Conservation (phyloP, 495 filamentous ascomycete species). For the Penicillium daleae region DNA sequence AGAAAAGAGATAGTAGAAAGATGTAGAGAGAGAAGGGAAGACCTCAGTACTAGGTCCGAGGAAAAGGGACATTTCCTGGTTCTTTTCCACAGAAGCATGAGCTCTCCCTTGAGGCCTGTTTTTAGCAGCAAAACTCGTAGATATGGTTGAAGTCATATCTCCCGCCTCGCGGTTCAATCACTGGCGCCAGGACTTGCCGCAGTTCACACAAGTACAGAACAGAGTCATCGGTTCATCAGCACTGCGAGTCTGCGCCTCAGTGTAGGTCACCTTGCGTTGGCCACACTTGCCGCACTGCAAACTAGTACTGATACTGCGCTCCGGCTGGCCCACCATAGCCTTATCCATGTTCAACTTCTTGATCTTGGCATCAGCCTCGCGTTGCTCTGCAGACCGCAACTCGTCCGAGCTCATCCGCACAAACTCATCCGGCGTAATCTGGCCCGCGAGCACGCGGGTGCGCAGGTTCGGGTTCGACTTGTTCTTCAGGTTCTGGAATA, state of each 20-base stretch:
- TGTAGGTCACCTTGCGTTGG: constrained; percentile 92
- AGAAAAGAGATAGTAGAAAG: constrained; percentile 17
- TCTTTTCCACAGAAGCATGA: not conserved
- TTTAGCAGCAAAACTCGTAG: not conserved
- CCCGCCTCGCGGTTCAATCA: constrained; percentile 19
- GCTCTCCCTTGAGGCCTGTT: not conserved
- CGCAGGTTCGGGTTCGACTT: constrained; percentile 80
- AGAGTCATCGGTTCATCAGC: constrained; percentile 71
- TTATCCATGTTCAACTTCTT: constrained; percentile 93
- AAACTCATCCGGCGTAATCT: constrained; percentile 71
- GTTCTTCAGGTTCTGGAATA: constrained; percentile 93
- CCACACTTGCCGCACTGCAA: constrained; percentile 88
- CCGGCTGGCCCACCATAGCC: constrained; percentile 59
- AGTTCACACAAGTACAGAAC: constrained; percentile 55
- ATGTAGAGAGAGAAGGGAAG: constrained; percentile 8
- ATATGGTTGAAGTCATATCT: not conserved
- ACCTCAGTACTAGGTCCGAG: constrained; percentile 7
- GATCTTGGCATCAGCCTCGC: constrained; percentile 67
- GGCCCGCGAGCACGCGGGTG: constrained; percentile 70
- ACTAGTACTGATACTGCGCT: constrained; percentile 80
- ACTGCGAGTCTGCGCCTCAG: constrained; percentile 90
- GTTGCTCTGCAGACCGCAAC: constrained; percentile 73
- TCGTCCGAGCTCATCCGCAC: constrained; percentile 77
- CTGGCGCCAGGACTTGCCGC: constrained; percentile 56
- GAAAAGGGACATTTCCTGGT: constrained; percentile 24